Evolutionary conservation across 225 moss, liverwort and hornwort species (phyloP).

Genomic region (Physcomitrellopsis africana): DNA sequence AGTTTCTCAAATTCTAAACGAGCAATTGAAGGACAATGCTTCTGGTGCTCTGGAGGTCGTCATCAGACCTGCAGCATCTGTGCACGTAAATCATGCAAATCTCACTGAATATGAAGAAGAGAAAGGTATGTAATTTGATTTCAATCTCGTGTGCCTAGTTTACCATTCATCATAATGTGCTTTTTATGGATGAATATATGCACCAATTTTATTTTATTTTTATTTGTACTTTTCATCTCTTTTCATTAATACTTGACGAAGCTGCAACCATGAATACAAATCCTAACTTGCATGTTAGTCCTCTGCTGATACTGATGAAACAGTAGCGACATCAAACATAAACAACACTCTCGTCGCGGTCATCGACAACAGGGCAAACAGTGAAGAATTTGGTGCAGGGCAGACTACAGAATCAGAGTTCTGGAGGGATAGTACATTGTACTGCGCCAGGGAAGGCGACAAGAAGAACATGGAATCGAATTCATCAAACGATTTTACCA

Average conservation of each 20-base stretch:
- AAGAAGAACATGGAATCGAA: no score
- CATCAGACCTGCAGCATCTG: background rate
- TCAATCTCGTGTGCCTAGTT: background rate
- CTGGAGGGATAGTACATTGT: background rate
- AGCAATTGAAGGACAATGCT: background rate
- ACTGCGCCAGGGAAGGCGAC: no score
- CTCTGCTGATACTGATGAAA: background rate
- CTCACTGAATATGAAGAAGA: background rate
- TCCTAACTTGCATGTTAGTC: background rate
- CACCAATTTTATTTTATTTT: background rate
- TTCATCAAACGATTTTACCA: no score
- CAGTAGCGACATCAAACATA: no score
- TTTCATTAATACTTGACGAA: background rate
- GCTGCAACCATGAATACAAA: background rate
- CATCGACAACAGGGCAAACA: no score
- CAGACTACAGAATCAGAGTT: no score
- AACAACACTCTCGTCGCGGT: no score
- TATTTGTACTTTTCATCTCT: background rate
- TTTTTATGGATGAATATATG: background rate
- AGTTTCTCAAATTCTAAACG: background rate
- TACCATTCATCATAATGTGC: background rate
- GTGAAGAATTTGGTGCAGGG: no score
- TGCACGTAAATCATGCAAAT: accelerated
- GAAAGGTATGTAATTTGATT: background rate
- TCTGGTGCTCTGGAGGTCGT: background rate